A percentile compares a stretch with the other conserved stretches of the same genome.
phyloP scores from a whole-genome alignment of 208 protist genomes.

The Lotmaria passim region DNA sequence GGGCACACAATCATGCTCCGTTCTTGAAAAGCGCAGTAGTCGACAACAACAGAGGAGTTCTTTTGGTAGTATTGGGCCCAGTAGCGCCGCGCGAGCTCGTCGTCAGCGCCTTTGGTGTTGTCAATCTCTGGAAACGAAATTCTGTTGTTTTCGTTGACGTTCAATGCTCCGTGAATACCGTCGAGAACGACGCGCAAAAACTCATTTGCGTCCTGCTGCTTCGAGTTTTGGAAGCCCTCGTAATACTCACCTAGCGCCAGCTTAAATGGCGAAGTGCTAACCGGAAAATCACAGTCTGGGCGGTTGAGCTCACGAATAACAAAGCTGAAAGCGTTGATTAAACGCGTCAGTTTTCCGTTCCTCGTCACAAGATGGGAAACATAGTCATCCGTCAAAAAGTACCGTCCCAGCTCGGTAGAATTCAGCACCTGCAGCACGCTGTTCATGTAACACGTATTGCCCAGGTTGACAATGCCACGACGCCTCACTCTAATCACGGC shows the following conservation, averaged over 20 bases:
- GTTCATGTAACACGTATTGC: constrained; percentile 95
- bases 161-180: constrained; percentile 92
- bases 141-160: constrained; percentile 53
- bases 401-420: constrained; percentile 83
- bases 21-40: constrained; percentile 85
- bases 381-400: constrained; percentile 89
- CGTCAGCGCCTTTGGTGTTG: constrained; percentile 72
- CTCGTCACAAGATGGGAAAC: constrained; percentile 42
- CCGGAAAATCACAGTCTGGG: constrained; percentile 47
- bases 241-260: constrained; percentile 65
- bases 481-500: constrained; percentile 27
- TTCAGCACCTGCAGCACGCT: constrained; percentile 85
- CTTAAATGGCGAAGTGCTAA: constrained; percentile 89
- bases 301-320: constrained; percentile 85
- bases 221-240: constrained; percentile 70
- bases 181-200: constrained; percentile 93
- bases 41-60: constrained; percentile 95
- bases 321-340: constrained; percentile 71
- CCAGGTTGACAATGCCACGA: constrained; percentile 90
- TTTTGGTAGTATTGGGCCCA: constrained; percentile 80
- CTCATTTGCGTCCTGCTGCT: constrained; percentile 93
- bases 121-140: constrained; percentile 57
- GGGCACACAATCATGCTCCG: constrained; percentile 72
- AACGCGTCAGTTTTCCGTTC: constrained; percentile 38
- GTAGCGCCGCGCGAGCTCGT: constrained; percentile 70